phyloP scores from a whole-genome alignment of 1,284 basidiomycete genomes.

The Retiboletus fuscus region DNA sequence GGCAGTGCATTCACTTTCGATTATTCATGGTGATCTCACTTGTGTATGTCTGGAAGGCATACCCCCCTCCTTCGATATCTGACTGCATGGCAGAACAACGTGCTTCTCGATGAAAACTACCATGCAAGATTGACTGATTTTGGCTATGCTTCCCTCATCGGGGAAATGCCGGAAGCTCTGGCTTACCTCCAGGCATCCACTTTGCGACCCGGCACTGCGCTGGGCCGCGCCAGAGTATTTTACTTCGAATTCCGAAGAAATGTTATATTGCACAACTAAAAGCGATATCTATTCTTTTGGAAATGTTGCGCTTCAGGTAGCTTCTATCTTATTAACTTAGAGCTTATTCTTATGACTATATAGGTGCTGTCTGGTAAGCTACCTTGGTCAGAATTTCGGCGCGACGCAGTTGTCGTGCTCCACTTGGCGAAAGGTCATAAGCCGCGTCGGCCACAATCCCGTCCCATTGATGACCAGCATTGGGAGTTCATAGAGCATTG shows the following conservation, averaged over 20 bases:
- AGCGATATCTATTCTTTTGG: constrained; percentile 38
- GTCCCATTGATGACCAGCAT: constrained; percentile 17
- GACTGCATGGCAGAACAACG: constrained; percentile 12
- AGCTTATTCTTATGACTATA: neutral
- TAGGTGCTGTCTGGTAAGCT: constrained; percentile 27
- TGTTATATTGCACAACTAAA: constrained; percentile 11
- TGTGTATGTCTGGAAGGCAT: constrained; percentile 11
- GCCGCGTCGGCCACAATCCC: constrained; percentile 21
- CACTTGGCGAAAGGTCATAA: constrained; percentile 15
- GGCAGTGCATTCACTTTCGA: constrained; percentile 20
- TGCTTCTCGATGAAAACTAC: constrained; percentile 18
- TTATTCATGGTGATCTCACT: constrained; percentile 26
- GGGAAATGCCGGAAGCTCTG: constrained; percentile 17
- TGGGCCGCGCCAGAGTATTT: constrained; percentile 35
- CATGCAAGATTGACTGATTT: constrained; percentile 23
- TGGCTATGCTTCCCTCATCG: constrained; percentile 24
- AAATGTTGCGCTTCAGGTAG: constrained; percentile 25
- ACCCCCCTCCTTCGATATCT: neutral
- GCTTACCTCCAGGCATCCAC: constrained; percentile 23
- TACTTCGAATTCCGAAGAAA: constrained; percentile 10
- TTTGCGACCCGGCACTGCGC: constrained; percentile 25
- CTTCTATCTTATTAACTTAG: neutral
- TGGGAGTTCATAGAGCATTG: constrained; percentile 29
- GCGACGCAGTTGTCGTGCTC: constrained; percentile 8
- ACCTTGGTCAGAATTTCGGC: constrained; percentile 23